These are phyloP conservation scores for Lentinula sp. DNA, from an alignment of 768 basidiomycete species.

Conservation along the genomic window DNA sequence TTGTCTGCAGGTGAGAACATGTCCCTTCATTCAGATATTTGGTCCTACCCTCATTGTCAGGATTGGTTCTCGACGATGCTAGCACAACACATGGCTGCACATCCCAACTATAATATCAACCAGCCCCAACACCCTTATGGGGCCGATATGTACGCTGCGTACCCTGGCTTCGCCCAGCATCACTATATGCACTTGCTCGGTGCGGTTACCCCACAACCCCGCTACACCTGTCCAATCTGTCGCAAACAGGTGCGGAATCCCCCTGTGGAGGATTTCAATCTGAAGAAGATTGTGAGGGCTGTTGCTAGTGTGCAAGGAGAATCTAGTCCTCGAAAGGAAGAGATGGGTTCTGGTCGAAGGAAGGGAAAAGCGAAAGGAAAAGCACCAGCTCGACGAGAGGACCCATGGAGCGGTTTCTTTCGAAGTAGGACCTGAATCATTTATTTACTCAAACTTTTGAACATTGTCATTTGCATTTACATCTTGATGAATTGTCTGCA, in stretches of 20 bases:
- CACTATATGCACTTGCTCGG: slow-evolving; percentile 9
- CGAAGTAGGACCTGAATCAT: slow-evolving; percentile 1
- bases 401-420: slow-evolving; percentile 48
- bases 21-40: neutral
- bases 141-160: neutral
- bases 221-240: slow-evolving; percentile 68
- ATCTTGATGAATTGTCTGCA: too few relatives aligned
- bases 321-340: slow-evolving; percentile 26
- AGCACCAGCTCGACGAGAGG: slow-evolving; percentile 10
- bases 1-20: slow-evolving; percentile 42
- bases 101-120: slow-evolving; percentile 39
- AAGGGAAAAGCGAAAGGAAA: slow-evolving; percentile 17
- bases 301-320: slow-evolving; percentile 47
- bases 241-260: slow-evolving; percentile 39
- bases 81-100: slow-evolving; percentile 36
- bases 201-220: slow-evolving; percentile 28
- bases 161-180: neutral
- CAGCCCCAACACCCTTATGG: slow-evolving; percentile 10
- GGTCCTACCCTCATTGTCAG: neutral
- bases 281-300: slow-evolving; percentile 51
- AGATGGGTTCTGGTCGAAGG: slow-evolving; percentile 8
- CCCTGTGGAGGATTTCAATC: slow-evolving; percentile 55
- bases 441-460: neutral
- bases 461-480: too few relatives aligned
- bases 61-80: slow-evolving; percentile 42